phyloP scores from a whole-genome alignment of 2,329 filamentous ascomycete species.

The Ambrosiella cleistominuta region DNA sequence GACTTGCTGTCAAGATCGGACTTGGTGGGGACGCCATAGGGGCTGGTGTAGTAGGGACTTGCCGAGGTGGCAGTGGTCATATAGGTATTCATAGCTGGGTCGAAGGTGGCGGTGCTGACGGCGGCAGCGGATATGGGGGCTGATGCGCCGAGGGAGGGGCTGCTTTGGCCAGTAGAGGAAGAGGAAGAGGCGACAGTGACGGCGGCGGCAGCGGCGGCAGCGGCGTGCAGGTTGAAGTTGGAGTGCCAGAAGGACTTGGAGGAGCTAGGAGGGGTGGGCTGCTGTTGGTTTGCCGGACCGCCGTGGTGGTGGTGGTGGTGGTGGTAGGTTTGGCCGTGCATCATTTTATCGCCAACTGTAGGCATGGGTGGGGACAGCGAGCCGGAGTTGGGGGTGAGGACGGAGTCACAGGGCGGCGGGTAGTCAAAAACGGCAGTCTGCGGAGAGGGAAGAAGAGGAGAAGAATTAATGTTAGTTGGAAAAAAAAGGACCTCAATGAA shows the following conservation, averaged over 20 bases:
- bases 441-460: neutral
- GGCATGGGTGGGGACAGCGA: slow-evolving; percentile 25
- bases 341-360: slow-evolving; percentile 17
- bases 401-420: slow-evolving; percentile 18
- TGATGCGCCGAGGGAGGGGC: slow-evolving; percentile 29
- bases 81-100: slow-evolving; percentile 16
- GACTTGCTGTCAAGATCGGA: neutral
- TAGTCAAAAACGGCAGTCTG: slow-evolving; percentile 20
- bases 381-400: slow-evolving; percentile 26
- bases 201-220: too few species aligned
- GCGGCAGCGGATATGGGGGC: slow-evolving; percentile 20
- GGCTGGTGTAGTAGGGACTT: neutral
- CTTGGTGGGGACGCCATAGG: neutral
- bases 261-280: slow-evolving; percentile 30
- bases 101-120: slow-evolving; percentile 22
- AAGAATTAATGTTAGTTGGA: neutral
- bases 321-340: slow-evolving; percentile 10
- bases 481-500: neutral
- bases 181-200: too few species aligned
- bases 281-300: slow-evolving; percentile 19
- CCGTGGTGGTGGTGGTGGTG: neutral
- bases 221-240: slow-evolving; percentile 6
- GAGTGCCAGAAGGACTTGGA: slow-evolving; percentile 30
- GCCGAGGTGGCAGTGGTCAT: neutral
- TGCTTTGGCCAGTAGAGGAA: slow-evolving; percentile 23